phyloP scores from a whole-genome alignment of 169 alveolate genomes.

The Ichthyophthirius multifiliis region DNA sequence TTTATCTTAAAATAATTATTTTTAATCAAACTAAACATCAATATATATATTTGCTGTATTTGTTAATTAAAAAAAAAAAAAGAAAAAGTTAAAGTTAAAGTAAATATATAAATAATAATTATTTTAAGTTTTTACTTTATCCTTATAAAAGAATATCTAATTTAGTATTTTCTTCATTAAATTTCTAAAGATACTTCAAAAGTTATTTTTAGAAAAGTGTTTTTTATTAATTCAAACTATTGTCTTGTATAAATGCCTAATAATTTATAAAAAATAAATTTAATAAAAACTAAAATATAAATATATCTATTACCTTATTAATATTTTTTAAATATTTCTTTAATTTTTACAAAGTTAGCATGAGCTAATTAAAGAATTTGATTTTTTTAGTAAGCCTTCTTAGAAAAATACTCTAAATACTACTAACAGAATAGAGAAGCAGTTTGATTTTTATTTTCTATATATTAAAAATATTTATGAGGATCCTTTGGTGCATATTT shows the following conservation, averaged over 20 bases:
- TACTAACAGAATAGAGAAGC: neutral
- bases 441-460: slow-evolving; percentile 1
- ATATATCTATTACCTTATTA: neutral
- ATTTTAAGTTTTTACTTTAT: neutral
- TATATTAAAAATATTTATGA: neutral
- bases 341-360: neutral
- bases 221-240: neutral
- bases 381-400: neutral
- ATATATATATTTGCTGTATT: neutral
- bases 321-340: neutral
- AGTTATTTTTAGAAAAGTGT: neutral
- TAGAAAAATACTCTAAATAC: neutral
- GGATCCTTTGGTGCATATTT: neutral
- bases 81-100: neutral
- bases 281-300: no score
- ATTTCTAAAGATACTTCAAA: neutral
- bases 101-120: neutral
- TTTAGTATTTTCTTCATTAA: neutral
- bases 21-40: neutral
- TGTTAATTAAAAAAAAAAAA: no score
- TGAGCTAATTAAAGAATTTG: neutral
- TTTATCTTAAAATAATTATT: neutral
- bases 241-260: no score
- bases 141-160: neutral
- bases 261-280: no score